Evolutionary conservation across 2,329 filamentous ascomycete genomes (phyloP).

Genomic region (Xylaria multiplex): DNA sequence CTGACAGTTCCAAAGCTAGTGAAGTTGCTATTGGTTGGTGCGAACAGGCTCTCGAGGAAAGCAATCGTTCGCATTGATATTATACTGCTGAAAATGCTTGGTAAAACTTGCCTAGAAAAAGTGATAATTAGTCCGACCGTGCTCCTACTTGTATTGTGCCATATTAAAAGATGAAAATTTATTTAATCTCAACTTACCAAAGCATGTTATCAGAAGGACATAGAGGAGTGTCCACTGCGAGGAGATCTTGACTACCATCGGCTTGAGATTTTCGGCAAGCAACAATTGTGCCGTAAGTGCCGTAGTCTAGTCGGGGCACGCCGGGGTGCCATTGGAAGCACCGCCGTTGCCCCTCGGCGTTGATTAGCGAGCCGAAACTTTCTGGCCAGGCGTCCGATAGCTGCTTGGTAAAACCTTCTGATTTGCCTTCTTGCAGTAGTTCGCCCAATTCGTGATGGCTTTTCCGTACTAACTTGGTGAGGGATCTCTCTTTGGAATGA

Average conservation of each 20-base stretch:
- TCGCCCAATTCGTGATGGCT: constrained; percentile 18
- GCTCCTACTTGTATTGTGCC: background rate
- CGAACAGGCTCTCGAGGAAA: constrained; percentile 31
- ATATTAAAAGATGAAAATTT: background rate
- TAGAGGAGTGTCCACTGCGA: constrained; percentile 14
- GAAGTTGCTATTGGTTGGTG: constrained; percentile 25
- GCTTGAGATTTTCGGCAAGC: constrained; percentile 23
- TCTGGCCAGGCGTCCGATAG: constrained; percentile 12
- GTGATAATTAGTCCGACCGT: background rate
- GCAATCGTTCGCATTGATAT: constrained; percentile 29
- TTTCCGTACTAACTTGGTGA: constrained; percentile 6
- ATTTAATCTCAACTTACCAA: constrained; percentile 21
- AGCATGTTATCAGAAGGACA: constrained; percentile 27
- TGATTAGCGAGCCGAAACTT: constrained; percentile 16
- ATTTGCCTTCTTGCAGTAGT: constrained; percentile 8
- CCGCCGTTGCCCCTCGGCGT: constrained; percentile 9
- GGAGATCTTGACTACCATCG: constrained; percentile 1
- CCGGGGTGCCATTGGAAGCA: constrained; percentile 18
- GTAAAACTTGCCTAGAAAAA: constrained; percentile 28
- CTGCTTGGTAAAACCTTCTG: constrained; percentile 1
- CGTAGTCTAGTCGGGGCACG: constrained; percentile 2
- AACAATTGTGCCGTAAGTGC: background rate
- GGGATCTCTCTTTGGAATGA: background rate
- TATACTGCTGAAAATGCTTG: constrained; percentile 24
- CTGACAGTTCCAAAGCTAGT: constrained; percentile 20